Conservation (phyloP, 495 filamentous ascomycete species). For the Hypoxylon crocopeplum region DNA sequence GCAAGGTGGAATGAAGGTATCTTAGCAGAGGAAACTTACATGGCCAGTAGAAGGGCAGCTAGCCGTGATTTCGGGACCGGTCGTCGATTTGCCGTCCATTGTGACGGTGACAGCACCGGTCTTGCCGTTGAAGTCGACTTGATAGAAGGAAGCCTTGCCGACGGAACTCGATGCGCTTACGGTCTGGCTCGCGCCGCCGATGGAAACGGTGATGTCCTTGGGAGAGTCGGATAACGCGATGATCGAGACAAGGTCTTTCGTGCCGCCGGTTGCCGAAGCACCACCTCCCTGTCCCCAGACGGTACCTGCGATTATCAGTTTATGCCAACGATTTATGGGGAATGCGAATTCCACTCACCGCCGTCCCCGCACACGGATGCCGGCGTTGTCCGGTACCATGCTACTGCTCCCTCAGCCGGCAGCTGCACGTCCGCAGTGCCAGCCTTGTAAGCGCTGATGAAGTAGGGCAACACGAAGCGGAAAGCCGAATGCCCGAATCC, state of each 20-base stretch:
- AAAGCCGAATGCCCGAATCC: slow-evolving; percentile 49
- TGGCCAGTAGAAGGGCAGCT: slow-evolving; percentile 53
- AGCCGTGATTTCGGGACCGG: slow-evolving; percentile 56
- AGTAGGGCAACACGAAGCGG: slow-evolving; percentile 63
- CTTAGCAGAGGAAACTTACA: slow-evolving; percentile 48
- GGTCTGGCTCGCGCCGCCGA: slow-evolving; percentile 54
- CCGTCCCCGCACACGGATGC: slow-evolving; percentile 41
- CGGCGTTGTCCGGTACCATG: slow-evolving; percentile 69
- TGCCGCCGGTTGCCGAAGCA: slow-evolving; percentile 46
- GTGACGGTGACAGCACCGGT: slow-evolving; percentile 60
- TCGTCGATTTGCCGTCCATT: slow-evolving; percentile 51
- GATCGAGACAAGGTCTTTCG: slow-evolving; percentile 55
- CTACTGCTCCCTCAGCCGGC: slow-evolving; percentile 58
- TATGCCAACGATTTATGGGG: slow-evolving; percentile 1
- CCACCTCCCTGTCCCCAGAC: slow-evolving; percentile 55
- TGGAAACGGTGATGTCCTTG: slow-evolving; percentile 53
- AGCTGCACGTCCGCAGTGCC: slow-evolving; percentile 52
- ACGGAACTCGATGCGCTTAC: slow-evolving; percentile 44
- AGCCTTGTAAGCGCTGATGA: slow-evolving; percentile 69
- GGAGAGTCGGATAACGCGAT: slow-evolving; percentile 47
- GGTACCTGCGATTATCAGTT: slow-evolving; percentile 40
- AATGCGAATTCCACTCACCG: slow-evolving; percentile 47
- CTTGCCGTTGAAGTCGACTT: slow-evolving; percentile 57
- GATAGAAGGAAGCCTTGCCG: slow-evolving; percentile 57
- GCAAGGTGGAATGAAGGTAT: neutral